Conservation (phyloP, 768 basidiomycete species). For the Collybia sp. region DNA sequence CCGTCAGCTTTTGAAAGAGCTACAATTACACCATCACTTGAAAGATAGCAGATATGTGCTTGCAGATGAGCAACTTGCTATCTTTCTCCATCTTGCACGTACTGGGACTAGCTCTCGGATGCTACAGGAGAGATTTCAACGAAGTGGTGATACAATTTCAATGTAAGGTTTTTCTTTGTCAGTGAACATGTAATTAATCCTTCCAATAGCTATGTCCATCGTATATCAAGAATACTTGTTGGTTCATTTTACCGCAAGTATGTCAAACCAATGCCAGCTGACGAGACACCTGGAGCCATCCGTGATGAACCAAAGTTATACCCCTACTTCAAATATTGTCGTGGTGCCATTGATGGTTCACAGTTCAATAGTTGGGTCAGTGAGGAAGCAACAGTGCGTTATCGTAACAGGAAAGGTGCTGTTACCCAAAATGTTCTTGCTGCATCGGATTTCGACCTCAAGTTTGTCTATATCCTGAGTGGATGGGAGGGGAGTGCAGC, state of each 20-base stretch:
- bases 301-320: constrained; percentile 10
- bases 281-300: constrained; percentile 8
- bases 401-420: constrained; percentile 14
- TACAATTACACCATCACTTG: no score
- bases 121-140: no score
- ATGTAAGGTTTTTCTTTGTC: no score
- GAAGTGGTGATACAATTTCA: no score
- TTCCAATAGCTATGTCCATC: no score
- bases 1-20: not conserved
- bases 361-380: constrained; percentile 11
- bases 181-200: no score
- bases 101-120: no score
- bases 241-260: constrained; percentile 15
- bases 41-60: no score
- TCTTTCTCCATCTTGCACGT: no score
- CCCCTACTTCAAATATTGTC: constrained; percentile 13
- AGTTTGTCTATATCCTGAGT: constrained; percentile 19
- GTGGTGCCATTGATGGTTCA: constrained; percentile 1
- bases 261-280: constrained; percentile 10
- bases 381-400: constrained; percentile 10
- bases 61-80: no score
- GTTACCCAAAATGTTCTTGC: constrained; percentile 17
- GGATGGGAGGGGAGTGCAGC: constrained; percentile 30
- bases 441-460: constrained; percentile 13
- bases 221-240: not conserved